These are phyloP conservation scores for Pelargonium citronellum DNA, from an alignment of 441 rosid species.

Conservation along the genomic window DNA sequence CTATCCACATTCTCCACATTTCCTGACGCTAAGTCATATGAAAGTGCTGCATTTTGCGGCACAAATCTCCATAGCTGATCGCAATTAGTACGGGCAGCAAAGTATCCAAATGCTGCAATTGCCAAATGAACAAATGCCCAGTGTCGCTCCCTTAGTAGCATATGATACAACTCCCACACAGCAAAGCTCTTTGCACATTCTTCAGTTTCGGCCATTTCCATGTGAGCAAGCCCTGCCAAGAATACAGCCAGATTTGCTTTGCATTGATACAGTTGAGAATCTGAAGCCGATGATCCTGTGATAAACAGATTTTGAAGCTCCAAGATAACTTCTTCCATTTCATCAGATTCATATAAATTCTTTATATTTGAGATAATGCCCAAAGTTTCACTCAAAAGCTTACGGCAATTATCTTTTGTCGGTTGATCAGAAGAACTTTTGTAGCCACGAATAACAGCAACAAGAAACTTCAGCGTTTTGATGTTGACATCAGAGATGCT, in stretches of 20 bases:
- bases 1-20: constrained; percentile 52
- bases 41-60: constrained; percentile 72
- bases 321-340: constrained; percentile 54
- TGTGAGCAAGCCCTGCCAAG: constrained; percentile 59
- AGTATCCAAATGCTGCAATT: constrained; percentile 65
- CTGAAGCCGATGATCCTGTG: constrained; percentile 35
- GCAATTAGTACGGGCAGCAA: constrained; percentile 74
- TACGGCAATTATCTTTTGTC: constrained; percentile 29
- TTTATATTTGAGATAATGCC: constrained; percentile 46
- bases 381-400: constrained; percentile 51
- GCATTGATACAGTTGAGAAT: constrained; percentile 37
- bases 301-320: constrained; percentile 63
- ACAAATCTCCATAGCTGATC: constrained; percentile 80
- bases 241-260: constrained; percentile 64
- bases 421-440: constrained; percentile 31
- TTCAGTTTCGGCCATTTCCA: constrained; percentile 54
- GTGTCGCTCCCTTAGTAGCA: constrained; percentile 64
- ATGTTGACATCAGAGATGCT: constrained; percentile 43
- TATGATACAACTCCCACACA: constrained; percentile 67
- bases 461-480: constrained; percentile 59
- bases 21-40: constrained; percentile 53
- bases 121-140: constrained; percentile 79
- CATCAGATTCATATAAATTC: constrained; percentile 45
- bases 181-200: constrained; percentile 57
- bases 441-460: constrained; percentile 34